Evolutionary conservation across 768 basidiomycete genomes (phyloP).

Genomic region (Pholiota conissans): DNA sequence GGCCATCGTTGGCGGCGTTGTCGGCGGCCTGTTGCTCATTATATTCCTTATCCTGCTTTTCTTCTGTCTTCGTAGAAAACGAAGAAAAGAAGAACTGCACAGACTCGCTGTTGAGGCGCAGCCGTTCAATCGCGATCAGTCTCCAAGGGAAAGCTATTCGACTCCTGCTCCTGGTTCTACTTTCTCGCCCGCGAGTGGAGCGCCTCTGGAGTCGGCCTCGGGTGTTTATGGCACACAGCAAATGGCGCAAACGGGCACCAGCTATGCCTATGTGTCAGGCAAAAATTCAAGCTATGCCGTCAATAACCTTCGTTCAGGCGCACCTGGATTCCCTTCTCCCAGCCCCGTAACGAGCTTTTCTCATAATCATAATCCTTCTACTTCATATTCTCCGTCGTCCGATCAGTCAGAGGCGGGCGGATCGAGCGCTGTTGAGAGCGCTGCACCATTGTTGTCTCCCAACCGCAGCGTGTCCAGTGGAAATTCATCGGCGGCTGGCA

Average conservation of each 20-base stretch:
- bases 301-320: neutral
- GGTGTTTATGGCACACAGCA: neutral
- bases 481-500: too few species aligned
- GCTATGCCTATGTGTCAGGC: neutral
- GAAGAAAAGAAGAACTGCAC: neutral
- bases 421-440: neutral
- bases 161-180: neutral
- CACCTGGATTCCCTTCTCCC: neutral
- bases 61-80: neutral
- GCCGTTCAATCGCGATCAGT: neutral
- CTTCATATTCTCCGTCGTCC: too few species aligned
- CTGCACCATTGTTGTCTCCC: neutral
- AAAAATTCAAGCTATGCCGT: neutral
- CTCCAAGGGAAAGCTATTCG: neutral
- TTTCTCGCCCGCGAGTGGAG: neutral
- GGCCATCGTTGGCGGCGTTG: slow-evolving; percentile 5
- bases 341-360: too few species aligned
- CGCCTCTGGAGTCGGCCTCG: neutral
- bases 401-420: neutral
- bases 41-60: neutral
- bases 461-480: too few species aligned
- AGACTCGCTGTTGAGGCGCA: neutral
- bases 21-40: slow-evolving; percentile 1
- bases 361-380: too few species aligned
- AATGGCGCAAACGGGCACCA: neutral